A percentile compares a stretch with the other conserved stretches of the same genome.
phyloP scores from a whole-genome alignment of 176 grass and related monocot species.

The Dendrocalamus sinicus region DNA sequence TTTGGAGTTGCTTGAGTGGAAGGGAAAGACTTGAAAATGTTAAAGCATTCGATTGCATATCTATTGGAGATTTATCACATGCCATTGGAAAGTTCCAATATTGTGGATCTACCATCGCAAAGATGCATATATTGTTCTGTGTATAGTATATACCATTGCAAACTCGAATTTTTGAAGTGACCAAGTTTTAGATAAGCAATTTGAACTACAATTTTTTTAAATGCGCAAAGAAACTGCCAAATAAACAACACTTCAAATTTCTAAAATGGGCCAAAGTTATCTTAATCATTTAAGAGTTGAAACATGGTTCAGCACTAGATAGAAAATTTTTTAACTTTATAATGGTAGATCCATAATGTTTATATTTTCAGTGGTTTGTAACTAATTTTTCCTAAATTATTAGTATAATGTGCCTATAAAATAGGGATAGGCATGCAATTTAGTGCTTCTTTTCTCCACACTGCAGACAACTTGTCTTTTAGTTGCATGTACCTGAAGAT shows the following conservation, averaged over 20 bases:
- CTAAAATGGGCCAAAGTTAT: background rate
- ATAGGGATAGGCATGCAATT: background rate
- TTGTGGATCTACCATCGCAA: conserved; percentile 3
- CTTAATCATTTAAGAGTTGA: conserved; percentile 22
- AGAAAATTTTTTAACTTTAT: background rate
- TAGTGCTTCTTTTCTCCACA: conserved; percentile 4
- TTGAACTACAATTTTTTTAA: background rate
- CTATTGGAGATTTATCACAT: background rate
- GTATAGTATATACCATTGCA: conserved; percentile 19
- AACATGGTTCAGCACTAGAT: background rate
- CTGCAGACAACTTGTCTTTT: conserved; percentile 3
- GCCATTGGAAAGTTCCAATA: conserved; percentile 6
- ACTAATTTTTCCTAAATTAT: background rate
- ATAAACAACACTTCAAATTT: conserved; percentile 20
- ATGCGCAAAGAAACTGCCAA: background rate
- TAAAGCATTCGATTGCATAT: background rate
- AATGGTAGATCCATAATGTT: background rate
- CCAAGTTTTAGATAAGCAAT: background rate
- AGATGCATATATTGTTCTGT: background rate
- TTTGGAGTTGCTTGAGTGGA: conserved; percentile 80
- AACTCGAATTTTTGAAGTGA: background rate
- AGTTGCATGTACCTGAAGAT: conserved; percentile 76
- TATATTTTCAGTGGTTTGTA: background rate
- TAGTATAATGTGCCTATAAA: background rate
- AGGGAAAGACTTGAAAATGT: conserved; percentile 18